phyloP scores from a whole-genome alignment of 179 eudicot genomes.

The Gypsophila paniculata region DNA sequence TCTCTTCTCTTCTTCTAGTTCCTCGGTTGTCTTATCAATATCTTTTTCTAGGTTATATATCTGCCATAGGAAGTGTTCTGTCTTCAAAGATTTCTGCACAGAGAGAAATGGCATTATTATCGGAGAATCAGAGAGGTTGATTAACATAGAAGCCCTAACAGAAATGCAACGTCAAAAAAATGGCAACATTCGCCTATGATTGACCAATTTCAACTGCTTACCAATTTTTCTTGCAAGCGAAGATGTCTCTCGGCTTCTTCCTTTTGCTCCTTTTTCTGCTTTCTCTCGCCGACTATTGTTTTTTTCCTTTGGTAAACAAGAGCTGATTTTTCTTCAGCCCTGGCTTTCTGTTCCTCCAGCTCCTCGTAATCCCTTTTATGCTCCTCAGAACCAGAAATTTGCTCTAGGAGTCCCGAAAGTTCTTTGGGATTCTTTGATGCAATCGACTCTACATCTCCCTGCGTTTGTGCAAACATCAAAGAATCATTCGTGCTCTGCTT shows the following conservation, averaged over 20 bases:
- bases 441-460: constrained; percentile 99
- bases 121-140: constrained; percentile 8
- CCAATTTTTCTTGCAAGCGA: constrained; percentile 85
- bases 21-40: constrained; percentile 53
- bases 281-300: constrained; percentile 80
- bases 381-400: constrained; percentile 97
- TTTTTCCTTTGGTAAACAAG: constrained; percentile 80
- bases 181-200: not conserved
- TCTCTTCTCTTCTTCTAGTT: constrained; percentile 57
- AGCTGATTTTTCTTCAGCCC: constrained; percentile 83
- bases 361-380: constrained; percentile 78
- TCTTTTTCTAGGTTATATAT: constrained; percentile 71
- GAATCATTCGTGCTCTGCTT: not conserved
- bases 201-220: constrained; percentile 23
- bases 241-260: constrained; percentile 97
- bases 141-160: not conserved
- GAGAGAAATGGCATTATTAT: constrained; percentile 10
- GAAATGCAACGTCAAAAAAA: not conserved
- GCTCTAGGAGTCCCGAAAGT: constrained; percentile 83
- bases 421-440: constrained; percentile 98
- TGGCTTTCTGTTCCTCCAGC: constrained; percentile 71
- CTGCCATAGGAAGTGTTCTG: constrained; percentile 89
- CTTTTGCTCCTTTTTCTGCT: constrained; percentile 95
- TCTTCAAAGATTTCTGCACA: constrained; percentile 84
- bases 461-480: constrained; percentile 12